Conservation (phyloP, 345 rosid genomes). For the Hibiscus trionum region DNA sequence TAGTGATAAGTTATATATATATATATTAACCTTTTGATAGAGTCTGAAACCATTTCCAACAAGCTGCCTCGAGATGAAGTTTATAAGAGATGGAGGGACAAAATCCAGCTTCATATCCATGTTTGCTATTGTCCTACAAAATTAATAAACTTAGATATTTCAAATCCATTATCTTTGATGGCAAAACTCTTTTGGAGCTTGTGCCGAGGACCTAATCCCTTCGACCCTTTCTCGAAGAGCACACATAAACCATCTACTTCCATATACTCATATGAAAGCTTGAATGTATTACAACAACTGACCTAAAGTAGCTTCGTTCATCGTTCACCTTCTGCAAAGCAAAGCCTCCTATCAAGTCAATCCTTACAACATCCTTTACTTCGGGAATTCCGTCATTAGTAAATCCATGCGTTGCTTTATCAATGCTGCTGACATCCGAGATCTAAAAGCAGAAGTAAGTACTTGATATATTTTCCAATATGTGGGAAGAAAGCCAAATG, state of each 20-base stretch:
- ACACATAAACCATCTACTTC: neutral
- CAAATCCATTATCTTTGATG: neutral
- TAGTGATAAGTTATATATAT: neutral
- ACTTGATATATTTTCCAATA: neutral
- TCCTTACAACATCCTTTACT: constrained; percentile 59
- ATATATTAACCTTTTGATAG: constrained; percentile 65
- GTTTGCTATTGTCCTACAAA: constrained; percentile 66
- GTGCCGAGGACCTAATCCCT: neutral
- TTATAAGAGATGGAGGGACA: constrained; percentile 79
- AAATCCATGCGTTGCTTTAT: constrained; percentile 44
- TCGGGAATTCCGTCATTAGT: constrained; percentile 49
- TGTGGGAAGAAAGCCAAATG: constrained; percentile 2
- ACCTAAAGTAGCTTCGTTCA: constrained; percentile 85
- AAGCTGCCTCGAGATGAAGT: constrained; percentile 87
- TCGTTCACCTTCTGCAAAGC: constrained; percentile 76
- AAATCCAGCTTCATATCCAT: constrained; percentile 89
- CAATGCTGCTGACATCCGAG: constrained; percentile 50
- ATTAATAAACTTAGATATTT: constrained; percentile 10
- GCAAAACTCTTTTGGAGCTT: neutral
- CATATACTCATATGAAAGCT: neutral
- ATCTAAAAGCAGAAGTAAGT: constrained; percentile 39
- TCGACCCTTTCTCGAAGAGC: neutral
- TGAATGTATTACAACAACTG: constrained; percentile 21
- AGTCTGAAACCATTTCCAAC: constrained; percentile 82
- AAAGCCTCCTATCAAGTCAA: constrained; percentile 77